Evolutionary conservation across 306 rosid species (phyloP).

Genomic region (Prunus mongolica): DNA sequence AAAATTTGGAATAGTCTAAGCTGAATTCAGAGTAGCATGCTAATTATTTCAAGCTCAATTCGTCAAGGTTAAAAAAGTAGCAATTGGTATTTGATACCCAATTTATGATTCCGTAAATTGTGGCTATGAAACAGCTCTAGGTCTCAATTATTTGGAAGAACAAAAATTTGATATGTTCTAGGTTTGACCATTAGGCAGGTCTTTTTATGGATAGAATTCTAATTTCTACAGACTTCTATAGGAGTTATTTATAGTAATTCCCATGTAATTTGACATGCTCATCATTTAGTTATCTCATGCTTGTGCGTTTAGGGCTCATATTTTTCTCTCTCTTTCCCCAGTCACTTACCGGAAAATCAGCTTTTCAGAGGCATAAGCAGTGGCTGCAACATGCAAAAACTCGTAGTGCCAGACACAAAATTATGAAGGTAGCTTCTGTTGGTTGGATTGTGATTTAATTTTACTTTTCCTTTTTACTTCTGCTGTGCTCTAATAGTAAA

Average conservation of each 20-base stretch:
- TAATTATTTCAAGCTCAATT: neutral
- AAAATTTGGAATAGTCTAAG: neutral
- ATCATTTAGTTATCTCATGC: neutral
- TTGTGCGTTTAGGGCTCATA: conserved; percentile 24
- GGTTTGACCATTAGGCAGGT: neutral
- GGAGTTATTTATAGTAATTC: neutral
- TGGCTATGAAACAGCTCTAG: neutral
- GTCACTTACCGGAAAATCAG: conserved; percentile 97
- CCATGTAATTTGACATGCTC: neutral
- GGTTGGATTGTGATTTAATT: conserved; percentile 8
- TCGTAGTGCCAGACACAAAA: conserved; percentile 97
- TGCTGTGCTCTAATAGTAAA: conserved; percentile 14
- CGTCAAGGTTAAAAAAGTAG: neutral
- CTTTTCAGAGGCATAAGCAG: conserved; percentile 95
- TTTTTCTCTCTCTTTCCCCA: conserved; percentile 32
- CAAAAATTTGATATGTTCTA: neutral
- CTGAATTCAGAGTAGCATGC: neutral
- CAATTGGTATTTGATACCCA: neutral
- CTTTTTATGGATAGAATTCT: neutral
- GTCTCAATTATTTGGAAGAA: neutral
- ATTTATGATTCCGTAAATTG: neutral
- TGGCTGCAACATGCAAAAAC: conserved; percentile 99
- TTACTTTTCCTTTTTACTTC: neutral
- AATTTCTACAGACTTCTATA: neutral
- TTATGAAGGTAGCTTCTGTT: conserved; percentile 74